phyloP scores from a whole-genome alignment of 208 protist species.

The Trypanosoma caninum region DNA sequence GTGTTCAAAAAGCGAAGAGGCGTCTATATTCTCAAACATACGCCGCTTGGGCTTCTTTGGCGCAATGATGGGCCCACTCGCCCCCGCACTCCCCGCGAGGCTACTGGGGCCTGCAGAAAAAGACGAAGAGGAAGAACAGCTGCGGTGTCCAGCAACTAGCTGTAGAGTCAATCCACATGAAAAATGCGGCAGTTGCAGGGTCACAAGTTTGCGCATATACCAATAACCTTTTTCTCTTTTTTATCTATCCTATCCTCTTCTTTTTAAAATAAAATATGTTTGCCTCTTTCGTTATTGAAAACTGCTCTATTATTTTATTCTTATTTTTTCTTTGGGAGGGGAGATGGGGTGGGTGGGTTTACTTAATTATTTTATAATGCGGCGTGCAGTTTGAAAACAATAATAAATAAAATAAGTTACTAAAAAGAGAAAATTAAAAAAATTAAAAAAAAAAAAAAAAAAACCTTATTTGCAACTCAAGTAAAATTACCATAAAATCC shows the following conservation, averaged over 20 bases:
- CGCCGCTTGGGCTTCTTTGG: constrained; percentile 60
- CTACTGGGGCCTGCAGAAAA: background rate
- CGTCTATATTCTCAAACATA: constrained; percentile 53
- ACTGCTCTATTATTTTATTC: too few relatives aligned
- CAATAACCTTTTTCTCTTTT: background rate
- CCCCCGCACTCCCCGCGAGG: background rate
- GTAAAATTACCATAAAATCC: background rate
- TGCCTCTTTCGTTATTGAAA: background rate
- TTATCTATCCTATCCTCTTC: background rate
- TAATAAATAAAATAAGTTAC: background rate
- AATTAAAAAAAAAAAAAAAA: background rate
- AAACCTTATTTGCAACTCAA: too few relatives aligned
- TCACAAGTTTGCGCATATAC: background rate
- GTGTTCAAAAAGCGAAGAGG: constrained; percentile 45
- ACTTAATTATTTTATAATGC: too few relatives aligned
- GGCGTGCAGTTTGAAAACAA: background rate
- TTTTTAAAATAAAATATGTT: background rate
- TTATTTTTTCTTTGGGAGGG: too few relatives aligned
- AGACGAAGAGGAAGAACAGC: constrained; percentile 17
- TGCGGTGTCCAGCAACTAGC: background rate
- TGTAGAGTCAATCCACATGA: background rate
- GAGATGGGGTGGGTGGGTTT: background rate
- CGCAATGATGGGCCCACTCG: constrained; percentile 34
- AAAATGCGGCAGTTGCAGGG: background rate
- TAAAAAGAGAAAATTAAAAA: background rate